Evolutionary conservation across 202 grass and related monocot genomes (phyloP).

Genomic region (Bolboschoenoplectus hybrid): DNA sequence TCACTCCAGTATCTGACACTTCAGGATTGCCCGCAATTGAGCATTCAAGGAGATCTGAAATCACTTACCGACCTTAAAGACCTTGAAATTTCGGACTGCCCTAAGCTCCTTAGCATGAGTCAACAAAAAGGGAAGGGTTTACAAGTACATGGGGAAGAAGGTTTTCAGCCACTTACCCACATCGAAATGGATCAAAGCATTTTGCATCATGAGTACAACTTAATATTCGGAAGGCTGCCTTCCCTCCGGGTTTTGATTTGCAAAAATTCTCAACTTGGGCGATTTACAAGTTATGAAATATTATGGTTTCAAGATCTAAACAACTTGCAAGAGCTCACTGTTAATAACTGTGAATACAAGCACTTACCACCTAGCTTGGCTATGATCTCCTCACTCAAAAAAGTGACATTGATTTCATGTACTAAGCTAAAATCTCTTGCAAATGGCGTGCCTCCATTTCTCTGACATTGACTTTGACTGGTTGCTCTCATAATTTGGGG

Average conservation of each 20-base stretch:
- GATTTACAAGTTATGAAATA: not conserved
- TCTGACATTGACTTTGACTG: not conserved
- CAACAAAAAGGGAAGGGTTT: constrained; percentile 14
- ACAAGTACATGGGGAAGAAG: not conserved
- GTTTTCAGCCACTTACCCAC: not conserved
- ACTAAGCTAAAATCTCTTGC: not conserved
- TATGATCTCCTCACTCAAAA: not conserved
- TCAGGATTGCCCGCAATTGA: not conserved
- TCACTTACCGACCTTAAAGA: not conserved
- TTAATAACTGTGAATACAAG: not conserved
- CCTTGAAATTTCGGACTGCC: not conserved
- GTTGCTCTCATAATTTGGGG: constrained; percentile 8
- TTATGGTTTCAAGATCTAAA: not conserved
- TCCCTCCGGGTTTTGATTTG: not conserved
- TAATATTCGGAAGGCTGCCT: not conserved
- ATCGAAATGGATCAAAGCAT: not conserved
- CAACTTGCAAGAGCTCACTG: not conserved
- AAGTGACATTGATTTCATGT: not conserved
- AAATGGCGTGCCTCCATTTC: not conserved
- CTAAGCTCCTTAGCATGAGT: not conserved
- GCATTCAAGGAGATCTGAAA: not conserved
- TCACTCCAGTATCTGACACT: not conserved
- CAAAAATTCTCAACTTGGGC: not conserved
- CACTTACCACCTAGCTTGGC: constrained; percentile 3
- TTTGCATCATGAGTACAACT: not conserved